These are phyloP conservation scores for Fusarium pininemorale DNA, from an alignment of 2,329 filamentous ascomycete genomes.

Conservation along the genomic window DNA sequence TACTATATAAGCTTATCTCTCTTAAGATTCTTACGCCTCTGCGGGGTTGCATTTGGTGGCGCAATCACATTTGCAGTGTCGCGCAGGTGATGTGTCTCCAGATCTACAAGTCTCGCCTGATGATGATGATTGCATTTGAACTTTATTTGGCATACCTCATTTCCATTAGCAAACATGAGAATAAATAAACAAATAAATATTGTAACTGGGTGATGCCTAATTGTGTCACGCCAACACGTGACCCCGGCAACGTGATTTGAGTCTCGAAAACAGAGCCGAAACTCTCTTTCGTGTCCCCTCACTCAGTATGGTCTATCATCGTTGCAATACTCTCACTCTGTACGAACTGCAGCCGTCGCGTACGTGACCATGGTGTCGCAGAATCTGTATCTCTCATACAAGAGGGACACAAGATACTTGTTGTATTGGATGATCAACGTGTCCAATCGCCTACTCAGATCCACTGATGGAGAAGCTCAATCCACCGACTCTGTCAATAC, in stretches of 20 bases:
- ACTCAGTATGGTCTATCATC: neutral
- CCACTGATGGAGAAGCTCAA: conserved; percentile 20
- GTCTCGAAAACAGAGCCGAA: neutral
- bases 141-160: neutral
- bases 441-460: conserved; percentile 49
- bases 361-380: conserved; percentile 37
- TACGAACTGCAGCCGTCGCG: neutral
- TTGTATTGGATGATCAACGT: conserved; percentile 52
- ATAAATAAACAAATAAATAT: neutral
- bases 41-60: neutral
- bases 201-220: neutral
- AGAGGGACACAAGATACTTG: conserved; percentile 49
- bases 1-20: neutral
- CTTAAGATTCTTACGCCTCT: neutral
- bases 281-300: neutral
- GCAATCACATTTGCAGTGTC: neutral
- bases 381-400: conserved; percentile 51
- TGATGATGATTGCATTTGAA: neutral
- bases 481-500: conserved; percentile 45
- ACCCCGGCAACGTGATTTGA: neutral
- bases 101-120: neutral
- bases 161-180: neutral
- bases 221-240: neutral
- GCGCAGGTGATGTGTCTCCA: neutral
- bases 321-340: neutral